Percentiles rank a stretch among this genome's conserved stretches.
These are phyloP conservation scores for Paspalum notatum DNA, from an alignment of 176 grass and related monocot genomes.

Conservation along the genomic window DNA sequence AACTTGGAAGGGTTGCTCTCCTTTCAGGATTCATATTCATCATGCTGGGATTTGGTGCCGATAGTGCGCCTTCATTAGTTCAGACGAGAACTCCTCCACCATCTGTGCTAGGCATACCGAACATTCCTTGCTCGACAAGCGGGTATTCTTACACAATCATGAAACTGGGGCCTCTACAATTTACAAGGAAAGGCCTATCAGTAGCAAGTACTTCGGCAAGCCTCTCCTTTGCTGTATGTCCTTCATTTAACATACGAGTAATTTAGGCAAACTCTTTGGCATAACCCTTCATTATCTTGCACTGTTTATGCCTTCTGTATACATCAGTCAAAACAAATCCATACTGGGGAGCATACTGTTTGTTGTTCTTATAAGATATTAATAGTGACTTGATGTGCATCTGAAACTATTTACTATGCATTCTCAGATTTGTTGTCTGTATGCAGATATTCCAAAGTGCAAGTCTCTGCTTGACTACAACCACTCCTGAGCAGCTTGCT, in stretches of 20 bases:
- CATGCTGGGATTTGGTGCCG: slow-evolving; percentile 93
- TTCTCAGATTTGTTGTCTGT: slow-evolving; percentile 33
- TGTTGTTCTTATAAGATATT: background rate
- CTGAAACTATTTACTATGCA: background rate
- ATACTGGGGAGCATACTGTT: background rate
- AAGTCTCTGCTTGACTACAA: slow-evolving; percentile 89
- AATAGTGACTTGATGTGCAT: slow-evolving; percentile 7
- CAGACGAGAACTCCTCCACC: slow-evolving; percentile 90
- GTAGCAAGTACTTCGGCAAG: slow-evolving; percentile 92
- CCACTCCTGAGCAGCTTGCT: slow-evolving; percentile 90
- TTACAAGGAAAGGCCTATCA: slow-evolving; percentile 94
- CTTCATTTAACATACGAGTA: slow-evolving; percentile 40
- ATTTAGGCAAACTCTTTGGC: slow-evolving; percentile 29
- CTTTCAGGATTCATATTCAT: slow-evolving; percentile 95
- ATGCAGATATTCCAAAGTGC: slow-evolving; percentile 98
- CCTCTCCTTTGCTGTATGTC: slow-evolving; percentile 85
- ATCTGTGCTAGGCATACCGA: slow-evolving; percentile 69
- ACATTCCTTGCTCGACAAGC: slow-evolving; percentile 67
- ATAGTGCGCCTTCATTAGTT: slow-evolving; percentile 66
- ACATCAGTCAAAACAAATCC: slow-evolving; percentile 5
- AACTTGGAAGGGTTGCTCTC: slow-evolving; percentile 91
- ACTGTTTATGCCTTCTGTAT: slow-evolving; percentile 21
- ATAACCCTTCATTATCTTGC: slow-evolving; percentile 11
- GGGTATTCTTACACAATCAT: slow-evolving; percentile 91
- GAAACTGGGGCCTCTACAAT: slow-evolving; percentile 84